phyloP scores from a whole-genome alignment of 2,329 filamentous ascomycete species.

The Diplodia seriata region DNA sequence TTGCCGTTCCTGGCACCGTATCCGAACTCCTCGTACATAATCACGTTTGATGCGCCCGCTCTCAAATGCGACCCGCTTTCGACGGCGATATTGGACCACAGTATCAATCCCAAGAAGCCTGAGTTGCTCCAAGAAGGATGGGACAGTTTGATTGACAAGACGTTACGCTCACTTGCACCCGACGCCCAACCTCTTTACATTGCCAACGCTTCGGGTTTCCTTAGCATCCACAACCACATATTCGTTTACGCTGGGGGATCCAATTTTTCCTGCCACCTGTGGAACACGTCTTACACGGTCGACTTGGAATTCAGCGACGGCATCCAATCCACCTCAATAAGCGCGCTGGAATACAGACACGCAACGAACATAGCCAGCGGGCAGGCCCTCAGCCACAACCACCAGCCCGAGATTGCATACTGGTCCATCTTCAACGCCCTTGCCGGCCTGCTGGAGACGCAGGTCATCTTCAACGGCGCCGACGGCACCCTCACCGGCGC shows the following conservation, averaged over 20 bases:
- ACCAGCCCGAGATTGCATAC: background rate
- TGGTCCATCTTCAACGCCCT: background rate
- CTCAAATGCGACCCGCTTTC: slow-evolving; percentile 1
- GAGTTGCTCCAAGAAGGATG: background rate
- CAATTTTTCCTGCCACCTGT: background rate
- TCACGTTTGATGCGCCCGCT: slow-evolving; percentile 1
- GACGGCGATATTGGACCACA: background rate
- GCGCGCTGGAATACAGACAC: background rate
- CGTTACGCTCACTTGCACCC: too few species aligned
- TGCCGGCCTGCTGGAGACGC: background rate
- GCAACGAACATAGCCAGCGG: background rate
- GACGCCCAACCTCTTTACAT: background rate
- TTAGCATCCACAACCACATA: background rate
- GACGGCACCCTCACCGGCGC: background rate
- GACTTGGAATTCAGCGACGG: background rate
- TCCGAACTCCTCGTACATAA: background rate
- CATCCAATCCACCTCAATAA: background rate
- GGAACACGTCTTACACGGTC: slow-evolving; percentile 5
- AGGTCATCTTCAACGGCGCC: background rate
- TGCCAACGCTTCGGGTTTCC: background rate
- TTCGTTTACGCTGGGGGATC: background rate
- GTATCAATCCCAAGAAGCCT: background rate
- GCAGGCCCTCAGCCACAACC: background rate
- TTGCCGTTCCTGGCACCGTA: background rate
- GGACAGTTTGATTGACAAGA: background rate